A percentile compares a stretch with the other conserved stretches of the same genome.
Evolutionary conservation across 1,284 basidiomycete genomes (phyloP).

Genomic region (Abortiporus biennis): DNA sequence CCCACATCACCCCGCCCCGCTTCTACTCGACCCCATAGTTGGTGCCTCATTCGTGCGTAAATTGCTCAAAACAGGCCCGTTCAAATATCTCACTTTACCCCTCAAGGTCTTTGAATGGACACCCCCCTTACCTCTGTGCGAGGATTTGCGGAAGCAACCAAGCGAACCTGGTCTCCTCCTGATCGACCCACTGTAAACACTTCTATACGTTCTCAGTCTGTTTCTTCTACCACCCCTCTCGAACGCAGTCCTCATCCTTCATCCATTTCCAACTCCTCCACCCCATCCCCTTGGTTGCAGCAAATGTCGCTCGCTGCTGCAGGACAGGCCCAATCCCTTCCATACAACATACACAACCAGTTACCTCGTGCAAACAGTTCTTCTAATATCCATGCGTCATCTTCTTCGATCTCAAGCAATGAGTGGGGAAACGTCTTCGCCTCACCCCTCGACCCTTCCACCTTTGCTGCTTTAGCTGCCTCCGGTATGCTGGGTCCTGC

Average conservation of each 20-base stretch:
- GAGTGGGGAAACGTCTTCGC: slow-evolving; percentile 57
- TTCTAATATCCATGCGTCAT: slow-evolving; percentile 14
- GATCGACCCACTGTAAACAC: slow-evolving; percentile 37
- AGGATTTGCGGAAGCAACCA: slow-evolving; percentile 18
- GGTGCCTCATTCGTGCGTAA: not conserved
- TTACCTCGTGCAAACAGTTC: slow-evolving; percentile 2
- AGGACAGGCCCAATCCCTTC: slow-evolving; percentile 15
- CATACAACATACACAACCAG: slow-evolving; percentile 11
- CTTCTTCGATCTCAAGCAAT: slow-evolving; percentile 27
- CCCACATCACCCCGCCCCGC: not conserved
- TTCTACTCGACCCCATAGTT: too few relatives aligned
- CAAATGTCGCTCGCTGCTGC: slow-evolving; percentile 23
- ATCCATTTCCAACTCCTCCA: slow-evolving; percentile 30
- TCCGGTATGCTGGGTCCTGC: slow-evolving; percentile 43
- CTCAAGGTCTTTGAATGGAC: slow-evolving; percentile 16
- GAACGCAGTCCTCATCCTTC: slow-evolving; percentile 32
- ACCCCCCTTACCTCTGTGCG: slow-evolving; percentile 20
- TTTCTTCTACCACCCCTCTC: slow-evolving; percentile 25
- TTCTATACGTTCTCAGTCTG: slow-evolving; percentile 23
- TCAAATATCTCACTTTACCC: not conserved
- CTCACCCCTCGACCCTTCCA: slow-evolving; percentile 47
- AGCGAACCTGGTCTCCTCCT: slow-evolving; percentile 32
- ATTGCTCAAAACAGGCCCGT: not conserved
- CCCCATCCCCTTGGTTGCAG: slow-evolving; percentile 35
- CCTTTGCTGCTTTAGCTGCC: slow-evolving; percentile 54